These are phyloP conservation scores for Senna siamea DNA, from an alignment of 306 rosid genomes.

Conservation along the genomic window DNA sequence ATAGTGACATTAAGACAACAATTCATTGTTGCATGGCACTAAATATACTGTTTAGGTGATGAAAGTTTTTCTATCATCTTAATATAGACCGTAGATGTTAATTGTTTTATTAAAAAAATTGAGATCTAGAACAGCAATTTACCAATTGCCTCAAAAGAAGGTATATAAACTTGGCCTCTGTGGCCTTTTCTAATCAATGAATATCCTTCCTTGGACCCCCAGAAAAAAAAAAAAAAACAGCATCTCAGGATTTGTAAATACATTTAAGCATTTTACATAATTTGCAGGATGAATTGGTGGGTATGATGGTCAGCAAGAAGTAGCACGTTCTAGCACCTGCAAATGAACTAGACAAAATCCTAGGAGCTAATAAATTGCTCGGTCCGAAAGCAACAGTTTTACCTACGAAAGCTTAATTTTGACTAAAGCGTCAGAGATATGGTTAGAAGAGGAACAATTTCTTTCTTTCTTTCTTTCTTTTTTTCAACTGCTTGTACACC, in stretches of 20 bases:
- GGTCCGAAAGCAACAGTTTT: background rate
- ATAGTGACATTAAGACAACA: too few species aligned
- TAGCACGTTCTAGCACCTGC: background rate
- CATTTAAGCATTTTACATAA: background rate
- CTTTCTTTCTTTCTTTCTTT: background rate
- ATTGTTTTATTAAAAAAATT: too few species aligned
- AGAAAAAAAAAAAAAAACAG: background rate
- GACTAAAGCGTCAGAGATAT: slow-evolving; percentile 10
- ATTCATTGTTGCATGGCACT: too few species aligned
- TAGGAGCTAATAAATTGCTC: background rate
- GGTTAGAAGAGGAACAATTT: background rate
- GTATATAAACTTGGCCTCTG: too few species aligned
- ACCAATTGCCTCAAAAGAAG: too few species aligned
- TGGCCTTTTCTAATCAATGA: too few species aligned
- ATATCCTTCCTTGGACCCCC: too few species aligned
- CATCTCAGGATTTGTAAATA: background rate
- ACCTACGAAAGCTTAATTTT: background rate
- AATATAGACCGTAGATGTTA: too few species aligned
- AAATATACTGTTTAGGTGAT: too few species aligned
- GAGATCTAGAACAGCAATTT: too few species aligned
- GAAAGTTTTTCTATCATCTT: too few species aligned
- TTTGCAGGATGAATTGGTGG: background rate
- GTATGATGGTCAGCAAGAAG: background rate
- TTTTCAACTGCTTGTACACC: slow-evolving; percentile 36
- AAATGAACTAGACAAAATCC: background rate